phyloP scores from a whole-genome alignment of 257 asterid genomes.

The Solanum tacnaense region DNA sequence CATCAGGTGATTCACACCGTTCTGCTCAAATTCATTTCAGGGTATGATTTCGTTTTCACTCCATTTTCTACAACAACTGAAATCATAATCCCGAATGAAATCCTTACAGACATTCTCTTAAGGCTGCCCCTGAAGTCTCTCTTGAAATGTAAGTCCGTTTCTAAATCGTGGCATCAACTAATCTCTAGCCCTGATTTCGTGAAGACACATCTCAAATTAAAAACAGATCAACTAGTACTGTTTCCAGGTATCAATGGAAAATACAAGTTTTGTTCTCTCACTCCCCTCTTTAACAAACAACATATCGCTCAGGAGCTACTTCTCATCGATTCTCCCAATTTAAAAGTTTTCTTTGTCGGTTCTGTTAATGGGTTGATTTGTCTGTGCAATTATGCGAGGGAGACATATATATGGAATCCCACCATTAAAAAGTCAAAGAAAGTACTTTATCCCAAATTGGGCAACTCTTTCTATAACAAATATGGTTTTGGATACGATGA shows the following conservation, averaged over 20 bases:
- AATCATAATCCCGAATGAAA: not conserved
- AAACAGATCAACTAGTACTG: not conserved
- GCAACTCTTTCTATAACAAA: too few species aligned
- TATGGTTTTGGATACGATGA: too few species aligned
- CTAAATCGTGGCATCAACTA: not conserved
- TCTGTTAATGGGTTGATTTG: too few species aligned
- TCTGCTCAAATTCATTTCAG: not conserved
- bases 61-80: not conserved
- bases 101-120: not conserved
- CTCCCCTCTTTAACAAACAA: not conserved
- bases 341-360: not conserved
- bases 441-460: too few species aligned
- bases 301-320: not conserved
- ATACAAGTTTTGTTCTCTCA: not conserved
- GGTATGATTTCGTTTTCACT: not conserved
- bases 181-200: not conserved
- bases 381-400: too few species aligned
- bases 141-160: not conserved
- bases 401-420: too few species aligned
- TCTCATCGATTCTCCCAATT: not conserved
- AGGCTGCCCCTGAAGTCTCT: not conserved
- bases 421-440: too few species aligned
- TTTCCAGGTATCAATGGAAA: not conserved
- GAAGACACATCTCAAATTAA: not conserved
- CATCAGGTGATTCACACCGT: not conserved